Evolutionary conservation across 257 asterid species (phyloP).

Genomic region (Solanum chiquidenum): DNA sequence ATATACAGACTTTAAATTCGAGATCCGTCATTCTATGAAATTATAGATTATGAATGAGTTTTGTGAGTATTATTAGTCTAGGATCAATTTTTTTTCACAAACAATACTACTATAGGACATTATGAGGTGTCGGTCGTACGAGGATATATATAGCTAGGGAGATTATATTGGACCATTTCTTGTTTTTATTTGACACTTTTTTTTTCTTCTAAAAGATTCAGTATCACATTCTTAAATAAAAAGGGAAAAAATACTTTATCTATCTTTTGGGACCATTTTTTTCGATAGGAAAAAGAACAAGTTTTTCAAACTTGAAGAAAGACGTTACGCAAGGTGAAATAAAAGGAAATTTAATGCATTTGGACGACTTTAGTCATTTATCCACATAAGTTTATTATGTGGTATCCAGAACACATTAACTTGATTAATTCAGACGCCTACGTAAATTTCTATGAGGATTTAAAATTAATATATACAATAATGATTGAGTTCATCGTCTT

Average conservation of each 20-base stretch:
- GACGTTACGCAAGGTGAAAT: background rate
- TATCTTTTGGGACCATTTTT: background rate
- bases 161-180: slow-evolving; percentile 1
- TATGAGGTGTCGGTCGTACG: background rate
- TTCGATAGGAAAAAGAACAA: background rate
- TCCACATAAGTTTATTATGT: background rate
- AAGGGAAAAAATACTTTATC: background rate
- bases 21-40: rapidly evolving
- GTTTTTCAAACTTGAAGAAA: background rate
- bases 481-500: background rate
- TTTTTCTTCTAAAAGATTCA: background rate
- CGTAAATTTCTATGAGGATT: background rate
- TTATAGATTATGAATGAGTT: background rate
- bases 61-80: background rate
- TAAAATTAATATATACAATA: background rate
- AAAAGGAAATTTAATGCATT: background rate
- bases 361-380: background rate
- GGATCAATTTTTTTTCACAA: background rate
- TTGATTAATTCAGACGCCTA: background rate
- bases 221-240: background rate
- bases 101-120: background rate
- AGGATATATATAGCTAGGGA: background rate
- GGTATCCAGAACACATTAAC: background rate
- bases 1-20: background rate
- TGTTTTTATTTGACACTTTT: slow-evolving; percentile 1